Base-by-base conservation (phyloP, 495 filamentous ascomycete genomes). In the Daldinia grandis region DNA sequence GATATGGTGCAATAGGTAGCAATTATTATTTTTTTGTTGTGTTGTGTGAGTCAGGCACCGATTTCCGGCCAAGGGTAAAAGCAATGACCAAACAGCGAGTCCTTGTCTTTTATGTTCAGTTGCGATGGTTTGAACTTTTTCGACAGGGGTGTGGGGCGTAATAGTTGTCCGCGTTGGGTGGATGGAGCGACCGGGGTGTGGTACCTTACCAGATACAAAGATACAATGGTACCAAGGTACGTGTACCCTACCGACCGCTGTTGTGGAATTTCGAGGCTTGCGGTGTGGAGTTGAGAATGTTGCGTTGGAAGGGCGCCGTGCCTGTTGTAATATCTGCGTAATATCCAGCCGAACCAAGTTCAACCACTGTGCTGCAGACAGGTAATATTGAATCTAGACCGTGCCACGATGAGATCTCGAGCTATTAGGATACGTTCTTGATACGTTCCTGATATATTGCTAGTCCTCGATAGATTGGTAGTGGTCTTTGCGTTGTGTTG, bases 31-130 rank as follows among this genome's bases (percentile, higher is more conserved):
- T 66, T 76, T 64, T 70, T 33, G 65, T 75, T 74, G 63, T 54
- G 44, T 74, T 75, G 66, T 77, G 74, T 76, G 75, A 77, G 75
- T 77, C 75, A 76, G 72, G 75, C 75, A 77, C 73, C 75, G 73
- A 75, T 67, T 56, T 77, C 64, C 72, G 75, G 68, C 58, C 70
- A 75, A 75, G 75, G 66, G 72, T 30, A 64, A 55, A 28, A 62
- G 60, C 69, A 64, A 58, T 61, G 60, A 72, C 69, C 69, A 63
- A 72, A 68, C 69, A 69, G 70, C 69, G 65, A 68, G 65, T 68
- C 65, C 70, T 69, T 50, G 61, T 73, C 70, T 73, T 68, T 69
- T 73, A 73, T 73, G 70, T 73, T 68, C 64, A 65, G 64, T 56
- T 68, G 64, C 33, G 65, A 69, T 73, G 47, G 64, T 65, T 47